Percentiles rank a stretch among this genome's conserved stretches.
These are phyloP conservation scores for Symbiodinium pilosum DNA, from an alignment of 73 alveolate species.

Conservation along the genomic window DNA sequence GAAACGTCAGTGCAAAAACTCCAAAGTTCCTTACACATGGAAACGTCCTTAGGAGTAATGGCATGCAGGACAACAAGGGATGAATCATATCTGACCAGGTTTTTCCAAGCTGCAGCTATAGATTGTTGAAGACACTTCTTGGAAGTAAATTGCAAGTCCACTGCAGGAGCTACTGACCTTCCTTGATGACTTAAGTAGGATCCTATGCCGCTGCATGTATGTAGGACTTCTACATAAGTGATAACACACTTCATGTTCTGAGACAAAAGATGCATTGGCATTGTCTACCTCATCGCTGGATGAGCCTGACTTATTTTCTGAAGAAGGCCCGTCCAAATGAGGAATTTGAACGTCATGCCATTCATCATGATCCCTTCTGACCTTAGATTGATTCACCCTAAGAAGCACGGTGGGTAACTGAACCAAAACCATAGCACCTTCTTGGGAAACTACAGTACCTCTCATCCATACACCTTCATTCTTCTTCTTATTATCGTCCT, in stretches of 20 bases:
- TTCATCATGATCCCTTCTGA: background rate
- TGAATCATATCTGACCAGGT: background rate
- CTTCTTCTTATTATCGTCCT: background rate
- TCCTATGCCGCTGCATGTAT: too few relatives aligned
- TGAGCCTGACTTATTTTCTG: background rate
- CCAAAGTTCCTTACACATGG: background rate
- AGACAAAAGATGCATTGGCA: background rate
- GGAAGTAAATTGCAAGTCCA: too few relatives aligned
- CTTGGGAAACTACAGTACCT: background rate
- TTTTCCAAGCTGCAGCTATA: background rate
- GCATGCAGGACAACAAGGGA: background rate
- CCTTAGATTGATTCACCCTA: background rate
- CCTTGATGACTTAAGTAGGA: too few relatives aligned
- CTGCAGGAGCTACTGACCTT: too few relatives aligned
- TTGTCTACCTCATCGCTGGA: background rate
- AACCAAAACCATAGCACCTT: background rate
- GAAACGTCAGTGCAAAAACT: background rate
- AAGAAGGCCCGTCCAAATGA: background rate
- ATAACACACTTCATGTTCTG: background rate
- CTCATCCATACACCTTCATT: background rate
- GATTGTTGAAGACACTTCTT: background rate
- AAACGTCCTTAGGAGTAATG: background rate
- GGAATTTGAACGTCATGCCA: constrained; percentile 39
- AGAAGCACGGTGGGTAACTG: background rate
- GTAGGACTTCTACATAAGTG: background rate